Evolutionary conservation across 2,329 filamentous ascomycete species (phyloP).

Genomic region (Alternaria angustiovoidea): DNA sequence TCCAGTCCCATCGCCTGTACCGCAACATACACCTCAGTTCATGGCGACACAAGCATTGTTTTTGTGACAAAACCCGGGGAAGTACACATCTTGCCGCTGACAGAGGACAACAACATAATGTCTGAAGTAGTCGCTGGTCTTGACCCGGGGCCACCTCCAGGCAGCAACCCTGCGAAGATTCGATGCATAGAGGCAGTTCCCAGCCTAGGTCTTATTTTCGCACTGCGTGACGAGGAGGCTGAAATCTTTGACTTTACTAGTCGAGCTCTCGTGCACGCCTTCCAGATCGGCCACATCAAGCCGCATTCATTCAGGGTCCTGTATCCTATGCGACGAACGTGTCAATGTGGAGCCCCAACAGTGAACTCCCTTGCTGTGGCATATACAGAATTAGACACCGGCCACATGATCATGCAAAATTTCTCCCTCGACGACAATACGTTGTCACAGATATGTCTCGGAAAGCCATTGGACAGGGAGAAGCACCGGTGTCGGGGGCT

Average conservation of each 20-base stretch:
- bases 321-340: conserved; percentile 62
- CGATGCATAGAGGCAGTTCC: conserved; percentile 68
- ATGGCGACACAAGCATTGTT: conserved; percentile 40
- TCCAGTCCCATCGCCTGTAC: conserved; percentile 38
- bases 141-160: conserved; percentile 46
- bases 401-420: conserved; percentile 71
- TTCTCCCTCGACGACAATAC: conserved; percentile 64
- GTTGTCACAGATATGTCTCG: conserved; percentile 65
- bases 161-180: conserved; percentile 55
- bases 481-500: conserved; percentile 46
- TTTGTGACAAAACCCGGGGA: conserved; percentile 46
- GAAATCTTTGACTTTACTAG: conserved; percentile 69
- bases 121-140: conserved; percentile 47
- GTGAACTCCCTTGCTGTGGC: conserved; percentile 70
- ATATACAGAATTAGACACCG: conserved; percentile 67
- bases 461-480: conserved; percentile 50
- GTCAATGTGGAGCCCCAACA: conserved; percentile 63
- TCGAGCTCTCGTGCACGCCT: conserved; percentile 67
- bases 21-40: conserved; percentile 36
- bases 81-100: conserved; percentile 44
- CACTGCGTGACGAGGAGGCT: conserved; percentile 64
- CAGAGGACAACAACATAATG: conserved; percentile 32
- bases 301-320: conserved; percentile 68
- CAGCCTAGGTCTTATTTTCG: conserved; percentile 66
- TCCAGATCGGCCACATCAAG: conserved; percentile 66